Conservation (phyloP, 768 basidiomycete species). For the Boletus rubescentipes region DNA sequence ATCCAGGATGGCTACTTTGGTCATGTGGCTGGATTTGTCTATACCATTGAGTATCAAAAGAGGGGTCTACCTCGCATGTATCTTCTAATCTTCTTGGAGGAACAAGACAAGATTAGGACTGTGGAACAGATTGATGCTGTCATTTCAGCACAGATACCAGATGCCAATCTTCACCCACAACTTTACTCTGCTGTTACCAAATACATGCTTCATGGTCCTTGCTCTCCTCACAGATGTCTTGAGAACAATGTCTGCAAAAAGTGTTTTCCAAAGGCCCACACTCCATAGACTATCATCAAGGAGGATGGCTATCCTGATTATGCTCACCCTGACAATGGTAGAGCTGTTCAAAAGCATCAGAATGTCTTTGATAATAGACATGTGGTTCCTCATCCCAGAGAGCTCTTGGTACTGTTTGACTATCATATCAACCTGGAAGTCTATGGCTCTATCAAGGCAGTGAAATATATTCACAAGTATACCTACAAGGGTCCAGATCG, state of each 20-base stretch:
- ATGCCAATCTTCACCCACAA: neutral
- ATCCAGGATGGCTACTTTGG: conserved; percentile 46
- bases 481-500: conserved; percentile 43
- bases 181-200: conserved; percentile 25
- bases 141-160: conserved; percentile 1
- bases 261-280: conserved; percentile 42
- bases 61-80: neutral
- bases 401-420: conserved; percentile 34
- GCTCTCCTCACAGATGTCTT: conserved; percentile 36
- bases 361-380: conserved; percentile 35
- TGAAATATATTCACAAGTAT: conserved; percentile 40
- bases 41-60: conserved; percentile 42
- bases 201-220: conserved; percentile 48
- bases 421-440: conserved; percentile 55
- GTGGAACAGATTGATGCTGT: neutral
- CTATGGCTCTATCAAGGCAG: conserved; percentile 33
- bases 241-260: conserved; percentile 26
- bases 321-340: conserved; percentile 36
- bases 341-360: conserved; percentile 15
- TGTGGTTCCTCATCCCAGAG: conserved; percentile 44
- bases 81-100: neutral
- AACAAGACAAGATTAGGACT: neutral
- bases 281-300: conserved; percentile 32
- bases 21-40: conserved; percentile 40
- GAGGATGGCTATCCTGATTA: conserved; percentile 44